Conservation (phyloP, 306 rosid species). For the Lotus japonicus region DNA sequence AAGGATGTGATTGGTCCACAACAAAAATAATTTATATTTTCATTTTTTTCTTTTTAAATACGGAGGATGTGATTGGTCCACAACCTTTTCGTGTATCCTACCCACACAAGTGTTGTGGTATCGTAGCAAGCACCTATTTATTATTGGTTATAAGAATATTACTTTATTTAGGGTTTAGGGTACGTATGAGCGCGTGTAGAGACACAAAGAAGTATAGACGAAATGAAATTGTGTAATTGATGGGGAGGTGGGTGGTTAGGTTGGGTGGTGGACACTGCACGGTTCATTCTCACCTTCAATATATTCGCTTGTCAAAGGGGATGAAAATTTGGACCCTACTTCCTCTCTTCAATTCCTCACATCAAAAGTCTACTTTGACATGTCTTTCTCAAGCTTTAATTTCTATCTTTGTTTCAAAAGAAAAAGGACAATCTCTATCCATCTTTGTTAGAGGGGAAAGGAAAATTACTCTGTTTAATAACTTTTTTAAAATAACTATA, state of each 20-base stretch:
- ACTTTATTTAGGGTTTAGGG: too few species aligned
- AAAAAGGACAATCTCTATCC: too few species aligned
- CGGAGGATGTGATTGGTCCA: too few species aligned
- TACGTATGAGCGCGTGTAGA: neutral
- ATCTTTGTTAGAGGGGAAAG: neutral
- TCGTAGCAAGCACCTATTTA: too few species aligned
- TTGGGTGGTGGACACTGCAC: constrained; percentile 23
- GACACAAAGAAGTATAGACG: neutral
- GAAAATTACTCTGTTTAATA: too few species aligned
- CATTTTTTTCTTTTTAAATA: too few species aligned
- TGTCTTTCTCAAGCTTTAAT: constrained; percentile 14
- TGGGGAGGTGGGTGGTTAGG: constrained; percentile 19
- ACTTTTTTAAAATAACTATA: too few species aligned
- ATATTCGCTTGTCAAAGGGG: constrained; percentile 42
- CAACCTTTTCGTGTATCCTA: too few species aligned
- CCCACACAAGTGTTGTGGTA: too few species aligned
- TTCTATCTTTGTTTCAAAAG: neutral
- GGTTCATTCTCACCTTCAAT: constrained; percentile 41
- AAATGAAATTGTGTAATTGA: constrained; percentile 23
- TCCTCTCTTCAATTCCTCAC: constrained; percentile 18
- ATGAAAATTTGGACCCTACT: constrained; percentile 31
- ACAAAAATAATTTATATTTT: too few species aligned
- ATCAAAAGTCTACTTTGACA: constrained; percentile 12
- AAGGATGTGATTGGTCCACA: too few species aligned
- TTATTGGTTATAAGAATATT: too few species aligned